phyloP scores from a whole-genome alignment of 2,329 filamentous ascomycete species.

The Lasiodiplodia gonubiensis region DNA sequence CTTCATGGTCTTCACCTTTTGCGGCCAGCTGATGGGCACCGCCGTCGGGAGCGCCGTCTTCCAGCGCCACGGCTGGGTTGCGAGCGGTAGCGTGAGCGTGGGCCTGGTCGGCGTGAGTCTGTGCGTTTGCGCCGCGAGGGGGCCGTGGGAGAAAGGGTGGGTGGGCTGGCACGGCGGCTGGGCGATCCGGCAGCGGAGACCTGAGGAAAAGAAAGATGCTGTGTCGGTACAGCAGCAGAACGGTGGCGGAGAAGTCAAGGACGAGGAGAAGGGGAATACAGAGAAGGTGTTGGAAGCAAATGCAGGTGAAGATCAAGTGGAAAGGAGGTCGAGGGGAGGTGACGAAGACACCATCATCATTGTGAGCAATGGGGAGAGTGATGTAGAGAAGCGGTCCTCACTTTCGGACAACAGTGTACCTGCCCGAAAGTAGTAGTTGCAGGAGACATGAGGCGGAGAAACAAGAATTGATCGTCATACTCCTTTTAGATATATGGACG shows the following conservation, averaged over 20 bases:
- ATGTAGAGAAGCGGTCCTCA: conserved; percentile 23
- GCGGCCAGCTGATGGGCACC: conserved; percentile 74
- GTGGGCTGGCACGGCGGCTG: conserved; percentile 66
- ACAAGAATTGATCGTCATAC: background rate
- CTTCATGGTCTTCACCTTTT: conserved; percentile 79
- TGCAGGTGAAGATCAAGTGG: conserved; percentile 32
- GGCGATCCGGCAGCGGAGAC: conserved; percentile 54
- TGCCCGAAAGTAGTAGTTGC: conserved; percentile 27
- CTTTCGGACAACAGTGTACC: conserved; percentile 24
- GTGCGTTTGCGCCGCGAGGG: conserved; percentile 54
- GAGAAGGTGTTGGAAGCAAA: conserved; percentile 36
- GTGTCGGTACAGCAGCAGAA: conserved; percentile 18
- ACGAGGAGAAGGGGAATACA: conserved; percentile 31
- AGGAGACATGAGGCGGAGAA: no score
- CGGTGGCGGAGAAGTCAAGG: conserved; percentile 26
- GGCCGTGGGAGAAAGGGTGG: conserved; percentile 64
- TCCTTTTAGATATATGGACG: background rate
- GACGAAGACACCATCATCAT: conserved; percentile 27
- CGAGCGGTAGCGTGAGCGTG: conserved; percentile 60
- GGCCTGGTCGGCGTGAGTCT: conserved; percentile 59
- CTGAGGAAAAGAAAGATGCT: conserved; percentile 37
- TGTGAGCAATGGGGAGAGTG: conserved; percentile 12
- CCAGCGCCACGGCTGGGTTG: conserved; percentile 32
- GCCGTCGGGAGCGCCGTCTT: conserved; percentile 54
- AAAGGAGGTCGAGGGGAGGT: background rate